Percentiles rank a stretch among this genome's conserved stretches.
These are phyloP conservation scores for Flaveria ramosissima DNA, from an alignment of 129 eudicot species.

Conservation along the genomic window DNA sequence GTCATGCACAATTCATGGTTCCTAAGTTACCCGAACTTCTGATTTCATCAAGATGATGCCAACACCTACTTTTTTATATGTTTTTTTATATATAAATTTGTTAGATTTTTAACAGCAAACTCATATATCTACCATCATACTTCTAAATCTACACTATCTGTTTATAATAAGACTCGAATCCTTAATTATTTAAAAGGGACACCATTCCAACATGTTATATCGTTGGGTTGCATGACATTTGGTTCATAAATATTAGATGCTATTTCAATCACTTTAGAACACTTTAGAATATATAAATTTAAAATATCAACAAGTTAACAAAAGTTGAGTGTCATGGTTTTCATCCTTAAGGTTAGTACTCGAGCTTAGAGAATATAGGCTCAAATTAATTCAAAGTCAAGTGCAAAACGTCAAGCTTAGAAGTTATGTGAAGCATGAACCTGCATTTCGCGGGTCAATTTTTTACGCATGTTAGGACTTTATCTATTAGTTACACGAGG, in stretches of 20 bases:
- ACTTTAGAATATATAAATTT: neutral
- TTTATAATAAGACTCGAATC: no score
- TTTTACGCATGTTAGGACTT: no score
- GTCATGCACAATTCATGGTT: constrained; percentile 2
- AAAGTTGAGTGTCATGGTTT: neutral
- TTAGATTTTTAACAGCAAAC: no score
- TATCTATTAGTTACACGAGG: no score
- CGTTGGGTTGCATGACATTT: neutral
- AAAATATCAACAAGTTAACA: neutral
- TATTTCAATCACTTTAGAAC: neutral
- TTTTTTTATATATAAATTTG: no score
- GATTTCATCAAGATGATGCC: constrained; percentile 12
- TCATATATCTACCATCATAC: no score
- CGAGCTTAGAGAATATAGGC: neutral
- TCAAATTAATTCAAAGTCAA: neutral
- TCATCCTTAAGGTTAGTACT: neutral
- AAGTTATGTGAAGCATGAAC: neutral
- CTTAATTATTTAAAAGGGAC: no score
- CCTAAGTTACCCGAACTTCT: neutral
- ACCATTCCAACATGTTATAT: no score
- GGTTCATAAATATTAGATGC: neutral
- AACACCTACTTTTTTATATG: neutral
- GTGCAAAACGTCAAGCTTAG: neutral
- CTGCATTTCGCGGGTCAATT: no score
- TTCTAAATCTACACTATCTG: no score